Base-by-base conservation (phyloP, 2,329 filamentous ascomycete genomes). In the Fusarium napiforme region DNA sequence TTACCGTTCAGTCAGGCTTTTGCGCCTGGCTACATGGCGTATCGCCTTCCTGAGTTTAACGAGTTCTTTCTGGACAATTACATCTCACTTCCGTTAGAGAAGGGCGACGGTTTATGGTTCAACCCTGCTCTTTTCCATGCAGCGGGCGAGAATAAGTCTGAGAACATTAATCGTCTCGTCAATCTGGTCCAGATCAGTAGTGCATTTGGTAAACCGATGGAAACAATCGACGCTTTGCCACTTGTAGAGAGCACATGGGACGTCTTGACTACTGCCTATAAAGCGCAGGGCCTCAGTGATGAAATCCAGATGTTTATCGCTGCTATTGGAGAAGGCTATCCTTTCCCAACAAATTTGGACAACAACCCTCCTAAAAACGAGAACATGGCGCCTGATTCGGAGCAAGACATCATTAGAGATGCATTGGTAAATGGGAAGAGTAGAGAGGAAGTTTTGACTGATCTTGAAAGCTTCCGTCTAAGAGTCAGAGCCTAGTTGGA, bases 161-260 rank as follows among this genome's bases (percentile, higher is more conserved):
- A 82, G 4, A 77, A 78, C 14, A 82, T 91, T 32, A 78, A 87
- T 30, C 84, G 90, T 4, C 85, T 85, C 36, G 89, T 89, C n/a
- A 92, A 92, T 76, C 78, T 92, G 15, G 73, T 92, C 40, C 90
- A 92, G 78, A 84, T 91, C 36, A 90, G 87, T 70, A 87, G 86
- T 67, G 88, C 89, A 0, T 89, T 92, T 75, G 90, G 89, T 0
- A 91, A 90, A 76, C 83, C 89, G 0, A 92, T 92, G 89, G 90
- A 92, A 81, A 85, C 77, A 2, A 83, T 92, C 15, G 87, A 92
- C 73, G 82, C 84, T 0, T 59, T 87, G 18, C 84, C 86, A 7
- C 73, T 89, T 30, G 78, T 89, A 6, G 83, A 85, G 49, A 78
- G 59, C 28, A 84, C 81, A 4, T 90, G 86, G 85, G 81, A 84